These are phyloP conservation scores for Cyclocybe aegerita DNA, from an alignment of 768 basidiomycete genomes.

Conservation along the genomic window DNA sequence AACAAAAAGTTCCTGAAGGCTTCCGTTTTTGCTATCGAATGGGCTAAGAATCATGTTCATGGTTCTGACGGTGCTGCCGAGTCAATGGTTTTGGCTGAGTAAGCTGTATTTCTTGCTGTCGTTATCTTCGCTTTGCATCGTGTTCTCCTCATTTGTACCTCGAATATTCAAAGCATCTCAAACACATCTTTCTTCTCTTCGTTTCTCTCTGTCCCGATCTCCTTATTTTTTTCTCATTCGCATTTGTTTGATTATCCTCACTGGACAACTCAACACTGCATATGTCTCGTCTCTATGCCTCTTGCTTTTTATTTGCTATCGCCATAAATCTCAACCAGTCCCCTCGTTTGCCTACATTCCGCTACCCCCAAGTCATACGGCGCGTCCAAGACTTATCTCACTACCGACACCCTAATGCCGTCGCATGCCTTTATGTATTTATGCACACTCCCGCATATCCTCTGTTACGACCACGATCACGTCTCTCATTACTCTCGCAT, in stretches of 20 bases:
- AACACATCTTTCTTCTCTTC: slow-evolving; percentile 15
- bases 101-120: slow-evolving; percentile 12
- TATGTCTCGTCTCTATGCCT: slow-evolving; percentile 21
- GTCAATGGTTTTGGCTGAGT: slow-evolving; percentile 47
- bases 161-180: slow-evolving; percentile 8
- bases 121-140: slow-evolving; percentile 11
- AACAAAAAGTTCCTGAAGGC: slow-evolving; percentile 98
- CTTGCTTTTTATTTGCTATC: slow-evolving; percentile 29
- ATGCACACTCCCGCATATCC: slow-evolving; percentile 20
- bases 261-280: slow-evolving; percentile 13
- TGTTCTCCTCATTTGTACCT: slow-evolving; percentile 15
- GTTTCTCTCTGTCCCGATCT: slow-evolving; percentile 13
- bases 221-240: slow-evolving; percentile 16
- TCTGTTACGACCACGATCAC: slow-evolving; percentile 12
- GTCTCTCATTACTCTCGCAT: slow-evolving; percentile 13
- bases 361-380: slow-evolving; percentile 4
- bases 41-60: slow-evolving; percentile 56
- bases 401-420: slow-evolving; percentile 18
- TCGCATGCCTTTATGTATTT: slow-evolving; percentile 24
- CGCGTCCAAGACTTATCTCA: slow-evolving; percentile 20
- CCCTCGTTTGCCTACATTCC: slow-evolving; percentile 3
- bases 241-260: slow-evolving; percentile 18
- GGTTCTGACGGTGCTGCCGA: slow-evolving; percentile 34
- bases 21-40: slow-evolving; percentile 72
- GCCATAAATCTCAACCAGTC: slow-evolving; percentile 8